These are phyloP conservation scores for Hygrocybe coccinea DNA, from an alignment of 768 basidiomycete genomes.

Conservation along the genomic window DNA sequence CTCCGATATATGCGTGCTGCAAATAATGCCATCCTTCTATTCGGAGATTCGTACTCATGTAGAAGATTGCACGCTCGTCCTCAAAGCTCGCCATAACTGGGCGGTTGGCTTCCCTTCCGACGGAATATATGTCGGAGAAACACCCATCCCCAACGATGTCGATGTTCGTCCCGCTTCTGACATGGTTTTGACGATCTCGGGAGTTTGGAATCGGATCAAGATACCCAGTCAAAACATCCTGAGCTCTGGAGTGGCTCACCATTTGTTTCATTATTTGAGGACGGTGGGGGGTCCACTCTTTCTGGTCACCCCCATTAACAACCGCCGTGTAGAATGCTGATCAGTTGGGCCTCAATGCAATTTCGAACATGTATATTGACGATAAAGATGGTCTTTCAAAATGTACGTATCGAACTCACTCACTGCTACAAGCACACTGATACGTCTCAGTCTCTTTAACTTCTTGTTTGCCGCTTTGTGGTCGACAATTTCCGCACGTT, in stretches of 20 bases:
- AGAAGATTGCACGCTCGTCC: slow-evolving; percentile 39
- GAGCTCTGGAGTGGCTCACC: slow-evolving; percentile 46
- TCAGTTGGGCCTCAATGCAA: slow-evolving; percentile 51
- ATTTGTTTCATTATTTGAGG: slow-evolving; percentile 49
- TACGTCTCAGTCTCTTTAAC: slow-evolving; percentile 32
- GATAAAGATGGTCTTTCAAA: slow-evolving; percentile 37
- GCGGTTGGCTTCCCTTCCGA: slow-evolving; percentile 29
- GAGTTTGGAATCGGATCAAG: slow-evolving; percentile 42
- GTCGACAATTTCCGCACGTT: slow-evolving; percentile 35
- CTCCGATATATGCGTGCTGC: neutral
- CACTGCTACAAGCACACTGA: neutral
- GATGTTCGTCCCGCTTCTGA: slow-evolving; percentile 49
- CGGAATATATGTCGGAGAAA: slow-evolving; percentile 24
- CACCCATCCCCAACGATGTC: slow-evolving; percentile 37
- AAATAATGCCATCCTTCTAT: slow-evolving; percentile 15
- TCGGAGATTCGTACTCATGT: slow-evolving; percentile 42
- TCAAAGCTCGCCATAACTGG: slow-evolving; percentile 46
- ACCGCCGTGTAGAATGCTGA: slow-evolving; percentile 47
- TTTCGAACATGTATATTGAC: slow-evolving; percentile 53
- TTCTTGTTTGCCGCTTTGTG: slow-evolving; percentile 30
- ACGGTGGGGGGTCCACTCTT: slow-evolving; percentile 30
- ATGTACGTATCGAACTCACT: slow-evolving; percentile 29
- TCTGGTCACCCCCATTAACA: neutral
- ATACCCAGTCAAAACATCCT: slow-evolving; percentile 39
- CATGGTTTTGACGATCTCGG: slow-evolving; percentile 51